Base-by-base conservation (phyloP, 768 basidiomycete species). In the Roridomyces roridus region DNA sequence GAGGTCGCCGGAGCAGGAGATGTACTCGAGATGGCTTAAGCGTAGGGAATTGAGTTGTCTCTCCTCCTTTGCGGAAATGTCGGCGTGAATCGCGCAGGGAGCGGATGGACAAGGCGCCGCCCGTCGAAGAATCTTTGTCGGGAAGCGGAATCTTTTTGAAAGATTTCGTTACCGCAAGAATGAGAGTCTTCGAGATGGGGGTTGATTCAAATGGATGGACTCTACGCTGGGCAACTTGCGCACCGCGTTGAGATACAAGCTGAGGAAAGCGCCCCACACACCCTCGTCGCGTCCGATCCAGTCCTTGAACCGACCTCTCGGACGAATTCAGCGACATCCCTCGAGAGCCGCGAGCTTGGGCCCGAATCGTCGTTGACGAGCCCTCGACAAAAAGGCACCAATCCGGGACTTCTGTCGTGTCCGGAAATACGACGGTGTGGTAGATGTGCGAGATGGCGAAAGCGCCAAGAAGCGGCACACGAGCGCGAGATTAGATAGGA, bases 381-480 rank as follows among this genome's bases (percentile, higher is more conserved):
- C 17, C 43, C 12, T 28, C 25, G 20, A 20, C 60, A 62, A 46
- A 62, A 51, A 2, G 39, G 8, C 9, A n/a, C 37, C 21, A 50
- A 35, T 2, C 36, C 34, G 6, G 46, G 5, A 26, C 11, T 39
- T 10, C 20, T 18, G 25, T 48, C 40, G 5, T 15, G 21, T 10
- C 59, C 65, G 1, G 56, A 57, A 75, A 64, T 18, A 56, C 37
- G 15, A 82, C n/a, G 4, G 61, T 63, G 24, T 72, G 67, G 58
- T 77, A 82, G 5, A 80, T 64, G 25, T 75, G 75, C 0, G 80
- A 75, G 11, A 77, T 61, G n/a, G 71, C 67, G 2, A 72, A 21
- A 8, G 72, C 71, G 47, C 70, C 73, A 47, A 82, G 55, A 77
- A 74, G 14, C 72, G 72, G 57, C 81, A 83, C 31, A 78, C 77